A percentile compares a stretch with the other conserved stretches of the same genome.
Evolutionary conservation across 2,329 filamentous ascomycete species (phyloP).

Genomic region (Nothophaeocryptopus gaeumannii): DNA sequence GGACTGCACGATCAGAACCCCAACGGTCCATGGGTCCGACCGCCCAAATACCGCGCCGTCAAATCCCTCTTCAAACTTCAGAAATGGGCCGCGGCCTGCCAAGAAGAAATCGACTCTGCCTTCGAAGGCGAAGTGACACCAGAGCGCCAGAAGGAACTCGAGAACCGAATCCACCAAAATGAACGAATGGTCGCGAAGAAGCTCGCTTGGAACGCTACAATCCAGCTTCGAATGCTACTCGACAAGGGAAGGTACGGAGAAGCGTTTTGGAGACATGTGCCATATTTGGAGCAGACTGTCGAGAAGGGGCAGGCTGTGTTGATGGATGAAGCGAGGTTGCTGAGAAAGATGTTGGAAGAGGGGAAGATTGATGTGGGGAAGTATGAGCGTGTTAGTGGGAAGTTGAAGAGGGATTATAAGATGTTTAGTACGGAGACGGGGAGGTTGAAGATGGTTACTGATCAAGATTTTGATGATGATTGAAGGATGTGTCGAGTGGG

Average conservation of each 20-base stretch:
- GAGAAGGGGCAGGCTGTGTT: slow-evolving; percentile 27
- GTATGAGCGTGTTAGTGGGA: slow-evolving; percentile 19
- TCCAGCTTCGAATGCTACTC: slow-evolving; percentile 29
- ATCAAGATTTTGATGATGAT: slow-evolving; percentile 11
- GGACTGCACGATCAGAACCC: slow-evolving; percentile 10
- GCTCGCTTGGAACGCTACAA: slow-evolving; percentile 26
- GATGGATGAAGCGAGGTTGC: slow-evolving; percentile 22
- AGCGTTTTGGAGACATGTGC: slow-evolving; percentile 15
- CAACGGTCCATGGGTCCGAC: too few species aligned
- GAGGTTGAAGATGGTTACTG: slow-evolving; percentile 26
- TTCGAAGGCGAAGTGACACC: too few species aligned
- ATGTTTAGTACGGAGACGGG: slow-evolving; percentile 23
- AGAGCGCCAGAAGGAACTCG: background rate
- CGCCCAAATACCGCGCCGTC: too few species aligned
- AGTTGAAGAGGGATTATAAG: slow-evolving; percentile 20
- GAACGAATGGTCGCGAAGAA: slow-evolving; percentile 20
- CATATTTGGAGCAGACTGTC: slow-evolving; percentile 28
- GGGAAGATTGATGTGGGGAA: slow-evolving; percentile 15
- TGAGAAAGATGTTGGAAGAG: slow-evolving; percentile 16
- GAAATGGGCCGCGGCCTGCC: background rate
- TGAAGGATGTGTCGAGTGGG: background rate
- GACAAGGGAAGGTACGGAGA: slow-evolving; percentile 27
- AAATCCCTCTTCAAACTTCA: too few species aligned
- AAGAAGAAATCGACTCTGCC: slow-evolving; percentile 6
- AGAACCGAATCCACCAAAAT: slow-evolving; percentile 8